Percentiles rank a stretch among this genome's conserved stretches.
These are phyloP conservation scores for Nitzschia inconspicua DNA, from an alignment of 108 stramenopile genomes.

Conservation along the genomic window DNA sequence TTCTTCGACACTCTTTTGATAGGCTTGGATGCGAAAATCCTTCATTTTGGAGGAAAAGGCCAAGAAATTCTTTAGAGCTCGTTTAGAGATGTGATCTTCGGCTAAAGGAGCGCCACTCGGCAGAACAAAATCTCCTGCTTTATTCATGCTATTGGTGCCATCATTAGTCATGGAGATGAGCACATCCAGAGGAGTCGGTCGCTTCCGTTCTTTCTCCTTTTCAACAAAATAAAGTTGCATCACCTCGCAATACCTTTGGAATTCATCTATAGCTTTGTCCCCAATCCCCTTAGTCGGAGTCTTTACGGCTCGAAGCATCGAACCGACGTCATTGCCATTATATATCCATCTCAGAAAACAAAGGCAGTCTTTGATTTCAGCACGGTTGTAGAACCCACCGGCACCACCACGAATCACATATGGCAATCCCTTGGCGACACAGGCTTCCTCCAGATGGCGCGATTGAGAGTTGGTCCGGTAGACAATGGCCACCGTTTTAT, in stretches of 20 bases:
- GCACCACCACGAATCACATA: conserved; percentile 72
- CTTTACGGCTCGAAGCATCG: conserved; percentile 68
- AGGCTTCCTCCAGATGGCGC: conserved; percentile 85
- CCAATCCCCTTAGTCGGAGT: conserved; percentile 75
- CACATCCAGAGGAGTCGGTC: conserved; percentile 62
- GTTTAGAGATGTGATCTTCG: conserved; percentile 42
- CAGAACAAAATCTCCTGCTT: neutral
- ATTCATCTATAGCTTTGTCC: conserved; percentile 51
- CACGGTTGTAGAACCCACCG: conserved; percentile 75
- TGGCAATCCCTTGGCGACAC: conserved; percentile 65
- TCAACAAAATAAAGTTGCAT: conserved; percentile 33
- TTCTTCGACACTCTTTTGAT: conserved; percentile 30
- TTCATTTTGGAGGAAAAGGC: conserved; percentile 57
- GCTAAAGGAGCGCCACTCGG: conserved; percentile 15
- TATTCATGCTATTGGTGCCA: neutral
- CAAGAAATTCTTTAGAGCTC: conserved; percentile 55
- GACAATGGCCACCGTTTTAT: conserved; percentile 69
- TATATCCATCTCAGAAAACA: conserved; percentile 70
- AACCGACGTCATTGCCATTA: conserved; percentile 63
- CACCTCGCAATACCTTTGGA: conserved; percentile 54
- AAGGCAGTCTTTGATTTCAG: conserved; percentile 76
- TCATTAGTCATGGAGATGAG: conserved; percentile 44
- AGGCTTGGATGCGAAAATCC: conserved; percentile 36
- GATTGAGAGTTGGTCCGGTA: conserved; percentile 93
- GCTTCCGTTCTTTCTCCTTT: conserved; percentile 5